Evolutionary conservation across 192 early-diverging fungal species (phyloP).

Genomic region (Thoreauomyces humboldtii): DNA sequence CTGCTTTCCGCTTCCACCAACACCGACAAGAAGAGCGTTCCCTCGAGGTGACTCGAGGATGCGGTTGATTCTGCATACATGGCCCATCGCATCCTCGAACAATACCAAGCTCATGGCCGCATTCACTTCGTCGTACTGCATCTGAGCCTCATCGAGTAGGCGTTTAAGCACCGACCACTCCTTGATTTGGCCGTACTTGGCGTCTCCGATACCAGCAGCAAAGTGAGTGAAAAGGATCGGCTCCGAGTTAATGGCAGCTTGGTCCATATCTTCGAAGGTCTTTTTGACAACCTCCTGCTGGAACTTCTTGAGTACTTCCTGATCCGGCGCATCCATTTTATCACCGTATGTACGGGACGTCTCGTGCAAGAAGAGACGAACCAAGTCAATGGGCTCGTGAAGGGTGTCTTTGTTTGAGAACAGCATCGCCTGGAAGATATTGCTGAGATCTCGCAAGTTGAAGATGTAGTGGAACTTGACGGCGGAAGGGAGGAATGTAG

Average conservation of each 20-base stretch:
- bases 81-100: constrained; percentile 67
- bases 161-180: constrained; percentile 53
- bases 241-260: constrained; percentile 50
- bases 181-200: constrained; percentile 58
- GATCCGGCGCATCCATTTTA: constrained; percentile 58
- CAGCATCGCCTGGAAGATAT: constrained; percentile 65
- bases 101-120: constrained; percentile 64
- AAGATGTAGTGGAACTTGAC: constrained; percentile 70
- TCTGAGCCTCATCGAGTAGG: constrained; percentile 59
- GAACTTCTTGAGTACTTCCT: constrained; percentile 47
- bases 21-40: constrained; percentile 63
- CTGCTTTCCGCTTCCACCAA: constrained; percentile 64
- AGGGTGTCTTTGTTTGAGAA: constrained; percentile 60
- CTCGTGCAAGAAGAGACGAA: constrained; percentile 59
- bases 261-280: constrained; percentile 62
- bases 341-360: constrained; percentile 58
- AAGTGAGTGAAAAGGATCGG: constrained; percentile 63
- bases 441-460: constrained; percentile 59
- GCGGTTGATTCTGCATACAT: constrained; percentile 63
- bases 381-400: constrained; percentile 55
- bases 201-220: constrained; percentile 56
- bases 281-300: constrained; percentile 60
- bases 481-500: constrained; percentile 57
- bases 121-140: constrained; percentile 63
- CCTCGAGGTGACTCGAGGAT: constrained; percentile 61